Evolutionary conservation across 257 asterid species (phyloP), one percentile per base, ranked within the genome.

Genomic region (Ballota nigra): DNA sequence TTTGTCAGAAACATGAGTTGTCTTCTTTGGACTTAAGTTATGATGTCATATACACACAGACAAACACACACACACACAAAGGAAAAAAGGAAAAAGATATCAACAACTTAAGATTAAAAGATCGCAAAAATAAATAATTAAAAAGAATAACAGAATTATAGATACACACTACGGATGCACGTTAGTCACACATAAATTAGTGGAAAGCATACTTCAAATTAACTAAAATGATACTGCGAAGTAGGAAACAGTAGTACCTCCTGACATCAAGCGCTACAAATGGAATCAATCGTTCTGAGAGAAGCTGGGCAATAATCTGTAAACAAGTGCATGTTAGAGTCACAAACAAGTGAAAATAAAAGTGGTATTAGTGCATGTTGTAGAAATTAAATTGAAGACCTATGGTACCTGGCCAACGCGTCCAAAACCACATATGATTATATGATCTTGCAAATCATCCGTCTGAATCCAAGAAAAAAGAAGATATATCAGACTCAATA

Each of bases 271-370:
- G 98, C 6, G 99, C 99, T 72, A 95, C 99, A 86, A 95, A 95
- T 24, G 99, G 99, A 78, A 95, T 95, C 77, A 95, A 75, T 69
- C 99, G 87, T 82, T 95, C 99, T 12, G 99, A 95, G 79, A 95
- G 98, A 88, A 95, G 99, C 80, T 95, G 99, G 63, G 99, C 99
- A 72, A 95, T 95, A 69, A 95, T 95, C 99, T 95, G 96, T 53
- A 75, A 33, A n/a, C n/a, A n/a, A n/a, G n/a, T n/a, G n/a, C n/a
- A n/a, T n/a, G n/a, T n/a, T n/a, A n/a, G n/a, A 66, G 55, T 34
- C 63, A 57, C 16, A 58, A 70, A 74, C 28, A 43, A 70, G 57
- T 3, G 67, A 11, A 6, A 51, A 59, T 38, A 71, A 47, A 29
- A 11, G 47, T 4, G 60, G 40, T 40, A 15, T 16, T 62, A 45